A percentile compares a stretch with the other conserved stretches of the same genome.
Conservation (phyloP, 805 yeast species). For the Candida verbasci region DNA sequence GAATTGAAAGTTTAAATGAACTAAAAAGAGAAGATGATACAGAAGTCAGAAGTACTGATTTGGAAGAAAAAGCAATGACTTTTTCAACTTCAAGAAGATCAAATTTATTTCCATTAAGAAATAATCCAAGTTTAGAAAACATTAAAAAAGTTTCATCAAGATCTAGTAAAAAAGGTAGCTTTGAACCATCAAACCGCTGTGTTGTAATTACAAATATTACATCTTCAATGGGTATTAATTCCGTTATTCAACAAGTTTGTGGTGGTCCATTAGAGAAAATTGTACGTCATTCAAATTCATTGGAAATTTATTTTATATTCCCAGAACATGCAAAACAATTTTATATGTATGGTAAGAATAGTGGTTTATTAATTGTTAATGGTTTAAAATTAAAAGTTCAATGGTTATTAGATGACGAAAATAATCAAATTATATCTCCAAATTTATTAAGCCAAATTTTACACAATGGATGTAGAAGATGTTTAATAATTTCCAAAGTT, state of each 20-base stretch:
- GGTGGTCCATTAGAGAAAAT: conserved; percentile 71
- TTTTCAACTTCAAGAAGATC: neutral
- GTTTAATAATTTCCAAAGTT: conserved; percentile 38
- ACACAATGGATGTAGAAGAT: conserved; percentile 49
- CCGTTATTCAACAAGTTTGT: conserved; percentile 50
- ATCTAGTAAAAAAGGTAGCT: neutral
- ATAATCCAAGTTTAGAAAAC: conserved; percentile 8
- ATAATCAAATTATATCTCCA: conserved; percentile 15
- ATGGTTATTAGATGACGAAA: conserved; percentile 39
- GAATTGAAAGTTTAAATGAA: conserved; percentile 6
- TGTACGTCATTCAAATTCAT: conserved; percentile 16
- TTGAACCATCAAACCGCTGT: neutral
- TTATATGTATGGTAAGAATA: conserved; percentile 41
- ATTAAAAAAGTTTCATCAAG: conserved; percentile 2
- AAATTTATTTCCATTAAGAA: neutral
- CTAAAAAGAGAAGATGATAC: neutral
- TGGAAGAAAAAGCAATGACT: neutral
- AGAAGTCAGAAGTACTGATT: neutral
- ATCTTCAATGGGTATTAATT: conserved; percentile 39
- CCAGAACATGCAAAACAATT: conserved; percentile 53
- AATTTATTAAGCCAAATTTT: conserved; percentile 27
- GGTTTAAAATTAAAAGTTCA: conserved; percentile 46
- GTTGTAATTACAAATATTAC: conserved; percentile 5
- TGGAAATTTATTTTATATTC: conserved; percentile 51
- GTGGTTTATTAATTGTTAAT: conserved; percentile 55